Base-by-base conservation (phyloP, 2,329 filamentous ascomycete genomes). In the Fusarium marasasianum region DNA sequence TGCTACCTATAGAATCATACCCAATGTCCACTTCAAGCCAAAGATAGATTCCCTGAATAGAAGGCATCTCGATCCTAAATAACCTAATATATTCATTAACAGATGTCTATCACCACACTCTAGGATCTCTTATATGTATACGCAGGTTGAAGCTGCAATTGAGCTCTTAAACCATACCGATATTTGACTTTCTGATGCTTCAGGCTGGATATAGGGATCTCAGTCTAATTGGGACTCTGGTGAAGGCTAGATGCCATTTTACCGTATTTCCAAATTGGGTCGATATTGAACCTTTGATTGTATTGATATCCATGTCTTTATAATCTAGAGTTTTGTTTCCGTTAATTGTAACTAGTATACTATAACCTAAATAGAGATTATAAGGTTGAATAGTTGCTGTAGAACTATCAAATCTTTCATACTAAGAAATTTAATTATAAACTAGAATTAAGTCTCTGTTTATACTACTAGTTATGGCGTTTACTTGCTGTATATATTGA, bases 41-140 rank as follows among this genome's bases (percentile, higher is more conserved):
- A 26, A 2, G 17, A 20, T 51, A 35, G 33, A 22, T 20, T 51
- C 22, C 22, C 9, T 38, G 9, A 5, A 12, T 13, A 4, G 5
- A 37, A 24, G 20, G 8, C 31, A 37, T 15, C 9, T 58, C 15
- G 6, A 47, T 35, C 41, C 22, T 20, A 26, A 35, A 35, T 17
- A 35, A 37, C 17, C 17, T 4, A 15, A 14, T 11, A 11, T 20
- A 37, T 20, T 15, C 6, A 26, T 6, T 3, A 37, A 15, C 4
- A 24, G 22, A 26, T 24, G 4, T 14, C 1, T 6, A 7, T 26
- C 2, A 12, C 13, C 24, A 26, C 35, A 5, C 1, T 22, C 2
- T 17, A 45, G 20, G 13, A 24, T 20, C 3, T 17, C 8, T 6
- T 14, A 37, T 22, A 5, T 13, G 3, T 35, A 3, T 10, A 24